Conservation (phyloP, 169 alveolate species). For the Cyclospora cayetanensis region DNA sequence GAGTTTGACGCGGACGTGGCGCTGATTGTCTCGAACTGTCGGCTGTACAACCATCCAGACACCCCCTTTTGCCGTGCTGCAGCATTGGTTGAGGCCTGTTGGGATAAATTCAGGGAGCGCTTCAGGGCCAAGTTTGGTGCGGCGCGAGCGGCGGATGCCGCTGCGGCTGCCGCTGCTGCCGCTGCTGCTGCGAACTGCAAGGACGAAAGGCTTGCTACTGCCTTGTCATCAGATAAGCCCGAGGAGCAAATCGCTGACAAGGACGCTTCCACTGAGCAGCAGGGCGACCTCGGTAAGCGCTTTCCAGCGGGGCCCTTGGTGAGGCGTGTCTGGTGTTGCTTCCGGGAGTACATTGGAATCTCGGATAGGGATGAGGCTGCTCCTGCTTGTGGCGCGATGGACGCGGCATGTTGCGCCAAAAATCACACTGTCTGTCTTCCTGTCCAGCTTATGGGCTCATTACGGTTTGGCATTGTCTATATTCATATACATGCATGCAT, state of each 20-base stretch:
- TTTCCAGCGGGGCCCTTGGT: too few species aligned
- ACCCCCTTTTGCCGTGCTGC: constrained; percentile 64
- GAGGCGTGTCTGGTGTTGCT: too few species aligned
- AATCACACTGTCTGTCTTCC: too few species aligned
- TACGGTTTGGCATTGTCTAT: too few species aligned
- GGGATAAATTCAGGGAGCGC: constrained; percentile 52
- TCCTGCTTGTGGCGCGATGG: too few species aligned
- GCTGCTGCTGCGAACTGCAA: not conserved
- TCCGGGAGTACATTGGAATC: too few species aligned
- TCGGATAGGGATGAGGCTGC: too few species aligned
- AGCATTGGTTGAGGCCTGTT: constrained; percentile 42
- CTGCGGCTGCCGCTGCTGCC: constrained; percentile 46
- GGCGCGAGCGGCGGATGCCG: constrained; percentile 44
- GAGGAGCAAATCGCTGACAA: not conserved
- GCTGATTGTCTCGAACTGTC: constrained; percentile 52
- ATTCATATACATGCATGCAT: too few species aligned
- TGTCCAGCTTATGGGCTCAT: too few species aligned
- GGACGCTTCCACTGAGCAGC: not conserved
- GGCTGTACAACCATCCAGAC: constrained; percentile 62
- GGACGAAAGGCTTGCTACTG: not conserved
- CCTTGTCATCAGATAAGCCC: not conserved
- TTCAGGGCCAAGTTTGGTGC: constrained; percentile 45
- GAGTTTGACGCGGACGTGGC: constrained; percentile 48
- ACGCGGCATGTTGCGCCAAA: too few species aligned
- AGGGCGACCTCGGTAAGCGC: not conserved